Percentiles rank a stretch among this genome's conserved stretches.
These are phyloP conservation scores for Cytospora piceae DNA, from an alignment of 2,329 filamentous ascomycete species.

Conservation along the genomic window DNA sequence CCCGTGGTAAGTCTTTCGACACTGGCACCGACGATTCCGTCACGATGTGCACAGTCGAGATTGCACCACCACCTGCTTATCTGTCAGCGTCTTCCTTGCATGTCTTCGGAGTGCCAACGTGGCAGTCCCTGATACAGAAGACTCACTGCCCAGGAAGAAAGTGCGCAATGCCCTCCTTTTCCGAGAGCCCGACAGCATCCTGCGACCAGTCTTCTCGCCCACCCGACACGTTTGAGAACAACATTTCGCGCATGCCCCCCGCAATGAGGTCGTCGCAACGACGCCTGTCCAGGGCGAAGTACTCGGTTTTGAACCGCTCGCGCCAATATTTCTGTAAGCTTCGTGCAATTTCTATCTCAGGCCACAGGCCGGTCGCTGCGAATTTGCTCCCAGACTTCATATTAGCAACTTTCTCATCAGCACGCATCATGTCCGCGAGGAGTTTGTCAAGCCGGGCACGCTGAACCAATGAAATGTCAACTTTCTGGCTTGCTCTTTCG, in stretches of 20 bases:
- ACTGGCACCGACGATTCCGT: slow-evolving; percentile 55
- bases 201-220: slow-evolving; percentile 20
- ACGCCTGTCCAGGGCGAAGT: slow-evolving; percentile 22
- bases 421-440: slow-evolving; percentile 23
- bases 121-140: not conserved
- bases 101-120: not conserved
- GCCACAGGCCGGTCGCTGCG: slow-evolving; percentile 4
- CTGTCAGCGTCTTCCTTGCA: slow-evolving; percentile 1
- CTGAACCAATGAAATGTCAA: slow-evolving; percentile 21
- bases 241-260: slow-evolving; percentile 17
- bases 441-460: slow-evolving; percentile 27
- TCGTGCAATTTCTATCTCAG: slow-evolving; percentile 15
- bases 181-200: slow-evolving; percentile 18
- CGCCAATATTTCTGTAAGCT: slow-evolving; percentile 23
- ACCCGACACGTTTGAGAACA: slow-evolving; percentile 25
- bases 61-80: slow-evolving; percentile 62
- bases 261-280: slow-evolving; percentile 6
- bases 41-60: slow-evolving; percentile 57
- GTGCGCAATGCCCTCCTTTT: slow-evolving; percentile 16
- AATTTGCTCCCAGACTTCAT: not conserved
- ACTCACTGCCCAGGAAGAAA: slow-evolving; percentile 26
- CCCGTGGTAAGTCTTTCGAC: slow-evolving; percentile 51
- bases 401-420: slow-evolving; percentile 12
- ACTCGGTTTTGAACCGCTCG: slow-evolving; percentile 24
- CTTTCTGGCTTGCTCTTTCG: not conserved